Base-by-base conservation (phyloP, 1,284 basidiomycete genomes). In the Marasmius oreades region DNA sequence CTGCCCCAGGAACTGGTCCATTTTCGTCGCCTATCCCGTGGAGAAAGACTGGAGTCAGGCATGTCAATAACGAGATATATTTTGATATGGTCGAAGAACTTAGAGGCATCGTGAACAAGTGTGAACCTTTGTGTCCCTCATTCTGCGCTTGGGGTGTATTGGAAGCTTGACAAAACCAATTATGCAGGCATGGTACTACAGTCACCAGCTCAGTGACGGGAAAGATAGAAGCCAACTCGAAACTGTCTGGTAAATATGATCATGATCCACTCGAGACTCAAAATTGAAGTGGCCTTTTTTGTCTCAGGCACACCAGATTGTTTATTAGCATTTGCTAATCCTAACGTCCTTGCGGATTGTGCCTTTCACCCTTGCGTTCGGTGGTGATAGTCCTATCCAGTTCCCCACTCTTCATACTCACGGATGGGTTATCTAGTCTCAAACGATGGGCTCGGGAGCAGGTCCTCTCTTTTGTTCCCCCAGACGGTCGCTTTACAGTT, bases 21-120 rank as follows among this genome's bases (percentile, higher is more conserved):
- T 95, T 98, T 65, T 86, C 93, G 1, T 94, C 93, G 5, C 92
- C 93, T 1, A 95, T 98, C 67, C 93, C 95, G 4, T 98, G 95
- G 95, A 81, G 96, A 51, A 90, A 91, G 64, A 81, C 88, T 2
- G 92, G 92, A 2, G 78, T 96, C 42, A 80, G 88, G 55, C 91
- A 98, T 69, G 85, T 88, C 39, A 90, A 85, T 70, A 97, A 98
- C 69, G 95, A 98, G 71, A 90, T 98, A 33, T 94, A 93, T 69
- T 93, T 98, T 68, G 95, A 98, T 68, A 81, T 97, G 57, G 79
- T 85, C 3, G 95, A 98, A 70, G 85, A 88, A 53, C 77, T 98
- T 55, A 86, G 85, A 61, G 89, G 90, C 2, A 84, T 95, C 47
- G 84, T 97, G 26, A 93, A 92, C 69, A 88, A 86, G 87, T 91